Percentiles rank a stretch among this genome's conserved stretches.
Evolutionary conservation across 306 rosid genomes (phyloP).

Genomic region (Calophaca sinica): DNA sequence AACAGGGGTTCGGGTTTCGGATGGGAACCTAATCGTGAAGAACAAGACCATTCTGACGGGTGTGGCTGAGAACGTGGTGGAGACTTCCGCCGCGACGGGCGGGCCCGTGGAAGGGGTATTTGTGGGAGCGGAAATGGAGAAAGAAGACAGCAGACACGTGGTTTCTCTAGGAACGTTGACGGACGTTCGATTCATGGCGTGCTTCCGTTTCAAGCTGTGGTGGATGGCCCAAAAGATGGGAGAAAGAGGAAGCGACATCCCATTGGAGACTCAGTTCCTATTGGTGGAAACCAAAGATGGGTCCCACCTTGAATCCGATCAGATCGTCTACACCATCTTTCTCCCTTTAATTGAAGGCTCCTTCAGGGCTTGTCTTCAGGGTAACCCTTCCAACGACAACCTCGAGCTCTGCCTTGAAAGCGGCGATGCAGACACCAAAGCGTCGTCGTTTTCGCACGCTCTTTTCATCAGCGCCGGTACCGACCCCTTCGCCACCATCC

Average conservation of each 20-base stretch:
- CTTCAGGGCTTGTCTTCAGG: slow-evolving; percentile 81
- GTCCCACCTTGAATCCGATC: slow-evolving; percentile 67
- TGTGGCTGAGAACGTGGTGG: slow-evolving; percentile 70
- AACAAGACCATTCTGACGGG: slow-evolving; percentile 75
- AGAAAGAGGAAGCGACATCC: slow-evolving; percentile 71
- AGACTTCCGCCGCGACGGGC: slow-evolving; percentile 64
- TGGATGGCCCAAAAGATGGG: slow-evolving; percentile 99
- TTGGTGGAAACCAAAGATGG: slow-evolving; percentile 75
- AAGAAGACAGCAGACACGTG: slow-evolving; percentile 70
- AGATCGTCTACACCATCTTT: slow-evolving; percentile 71
- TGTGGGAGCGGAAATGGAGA: slow-evolving; percentile 63
- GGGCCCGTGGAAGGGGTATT: slow-evolving; percentile 76
- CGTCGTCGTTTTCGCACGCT: slow-evolving; percentile 71
- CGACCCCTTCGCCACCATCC: slow-evolving; percentile 70
- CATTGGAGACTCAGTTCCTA: slow-evolving; percentile 84
- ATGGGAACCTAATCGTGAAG: slow-evolving; percentile 69
- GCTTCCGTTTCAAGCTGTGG: slow-evolving; percentile 93
- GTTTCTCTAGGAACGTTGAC: slow-evolving; percentile 61
- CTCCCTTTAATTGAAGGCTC: slow-evolving; percentile 82
- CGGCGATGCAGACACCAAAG: slow-evolving; percentile 69
- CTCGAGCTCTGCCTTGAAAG: slow-evolving; percentile 89
- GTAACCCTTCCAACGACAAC: slow-evolving; percentile 54
- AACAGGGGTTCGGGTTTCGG: slow-evolving; percentile 64
- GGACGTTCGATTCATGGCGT: slow-evolving; percentile 76
- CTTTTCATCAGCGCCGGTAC: slow-evolving; percentile 70